Conservation (phyloP, 768 basidiomycete species). For the Hypholoma sublateritium region DNA sequence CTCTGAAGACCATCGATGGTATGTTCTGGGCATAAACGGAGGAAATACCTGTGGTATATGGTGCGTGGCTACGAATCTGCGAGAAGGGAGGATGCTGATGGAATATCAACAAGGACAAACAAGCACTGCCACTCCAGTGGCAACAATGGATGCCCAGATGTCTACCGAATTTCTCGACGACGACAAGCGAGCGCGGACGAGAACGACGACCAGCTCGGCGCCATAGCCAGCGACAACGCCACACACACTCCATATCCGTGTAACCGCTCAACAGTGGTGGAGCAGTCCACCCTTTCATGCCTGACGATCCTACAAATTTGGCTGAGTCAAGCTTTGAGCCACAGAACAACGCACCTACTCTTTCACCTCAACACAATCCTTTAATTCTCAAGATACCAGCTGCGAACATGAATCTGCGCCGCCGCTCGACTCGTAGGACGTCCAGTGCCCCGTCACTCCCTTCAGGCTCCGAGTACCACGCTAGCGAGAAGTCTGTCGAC, state of each 20-base stretch:
- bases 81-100: background rate
- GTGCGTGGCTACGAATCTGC: background rate
- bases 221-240: slow-evolving; percentile 5
- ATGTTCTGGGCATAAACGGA: too few species aligned
- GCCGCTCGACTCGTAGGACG: slow-evolving; percentile 34
- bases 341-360: slow-evolving; percentile 6
- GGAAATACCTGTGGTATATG: background rate
- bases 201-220: slow-evolving; percentile 12
- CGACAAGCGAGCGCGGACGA: slow-evolving; percentile 5
- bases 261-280: slow-evolving; percentile 13
- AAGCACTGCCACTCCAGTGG: slow-evolving; percentile 25
- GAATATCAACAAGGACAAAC: slow-evolving; percentile 22
- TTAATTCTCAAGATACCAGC: slow-evolving; percentile 29
- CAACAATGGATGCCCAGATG: slow-evolving; percentile 16
- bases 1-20: too few species aligned
- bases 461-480: slow-evolving; percentile 52
- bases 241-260: background rate
- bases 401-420: slow-evolving; percentile 26
- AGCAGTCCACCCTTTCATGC: slow-evolving; percentile 20
- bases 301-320: slow-evolving; percentile 22
- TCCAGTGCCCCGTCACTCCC: slow-evolving; percentile 37
- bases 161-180: slow-evolving; percentile 16
- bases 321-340: slow-evolving; percentile 13
- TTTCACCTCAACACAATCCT: slow-evolving; percentile 7
- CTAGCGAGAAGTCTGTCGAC: slow-evolving; percentile 44